phyloP scores from a whole-genome alignment of 306 rosid species.

The Inga oerstediana region DNA sequence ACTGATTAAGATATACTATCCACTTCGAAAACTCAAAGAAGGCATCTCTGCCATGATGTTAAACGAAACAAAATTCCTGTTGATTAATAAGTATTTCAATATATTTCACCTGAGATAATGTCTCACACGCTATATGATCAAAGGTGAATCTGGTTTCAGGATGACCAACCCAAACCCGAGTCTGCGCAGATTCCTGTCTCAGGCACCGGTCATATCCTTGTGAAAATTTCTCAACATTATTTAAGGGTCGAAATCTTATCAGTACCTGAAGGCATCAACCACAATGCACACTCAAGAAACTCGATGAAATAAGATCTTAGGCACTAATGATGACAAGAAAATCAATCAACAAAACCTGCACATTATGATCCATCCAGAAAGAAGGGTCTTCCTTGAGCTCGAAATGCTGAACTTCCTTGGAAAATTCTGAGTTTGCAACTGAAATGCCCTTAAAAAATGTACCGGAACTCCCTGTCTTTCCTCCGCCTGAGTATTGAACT shows the following conservation, averaged over 20 bases:
- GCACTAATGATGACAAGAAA: neutral
- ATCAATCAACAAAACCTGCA: constrained; percentile 59
- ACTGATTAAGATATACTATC: neutral
- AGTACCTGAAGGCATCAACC: constrained; percentile 63
- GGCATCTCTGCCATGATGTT: neutral
- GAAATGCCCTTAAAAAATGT: constrained; percentile 42
- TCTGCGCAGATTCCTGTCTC: constrained; percentile 80
- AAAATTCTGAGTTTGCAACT: constrained; percentile 33
- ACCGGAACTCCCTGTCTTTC: constrained; percentile 45
- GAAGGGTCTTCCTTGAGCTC: constrained; percentile 73
- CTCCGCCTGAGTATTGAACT: constrained; percentile 40
- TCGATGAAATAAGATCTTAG: neutral
- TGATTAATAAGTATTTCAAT: neutral
- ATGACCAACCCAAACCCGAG: constrained; percentile 88
- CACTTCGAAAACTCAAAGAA: constrained; percentile 7
- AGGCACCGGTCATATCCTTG: constrained; percentile 80
- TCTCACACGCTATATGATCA: constrained; percentile 86
- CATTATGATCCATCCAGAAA: constrained; percentile 93
- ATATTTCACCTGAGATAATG: constrained; percentile 72
- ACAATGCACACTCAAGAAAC: constrained; percentile 23
- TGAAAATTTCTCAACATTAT: constrained; percentile 63
- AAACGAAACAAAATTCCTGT: neutral
- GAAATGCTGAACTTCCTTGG: constrained; percentile 54
- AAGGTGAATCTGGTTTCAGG: constrained; percentile 94
- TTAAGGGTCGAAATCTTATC: constrained; percentile 85